Base-by-base conservation (phyloP, 768 basidiomycete species). In the Boletus vinaceobasis region DNA sequence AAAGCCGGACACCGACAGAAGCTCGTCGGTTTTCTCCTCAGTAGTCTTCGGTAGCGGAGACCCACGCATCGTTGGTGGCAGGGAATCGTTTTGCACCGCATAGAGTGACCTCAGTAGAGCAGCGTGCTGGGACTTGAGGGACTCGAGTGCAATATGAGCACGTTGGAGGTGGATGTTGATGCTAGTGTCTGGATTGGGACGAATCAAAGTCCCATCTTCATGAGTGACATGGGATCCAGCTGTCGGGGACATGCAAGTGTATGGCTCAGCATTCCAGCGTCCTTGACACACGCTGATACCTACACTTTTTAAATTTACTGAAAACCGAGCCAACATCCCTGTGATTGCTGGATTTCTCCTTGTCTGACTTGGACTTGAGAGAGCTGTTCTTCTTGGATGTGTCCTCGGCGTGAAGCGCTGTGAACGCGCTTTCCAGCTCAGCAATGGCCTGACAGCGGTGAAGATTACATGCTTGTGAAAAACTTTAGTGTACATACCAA, bases 221-320 rank as follows among this genome's bases (percentile, higher is more conserved):
- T 71, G 62, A 31, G 55, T 40, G 49, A 31, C 21, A 29, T 62
- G 59, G 23, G 53, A 29, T 19, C 58, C 58, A n/a, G 70, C 70
- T 70, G 29, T 23, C 17, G 23, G 48, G 44, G 19, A 43, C 17
- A 32, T 46, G 19, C 14, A 10, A 46, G 19, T 5, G 43, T 48
- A 48, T 39, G 42, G 40, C 32, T 59, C 23, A 59, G 50, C 2
- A 32, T 33, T 40, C 32, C 36, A 21, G 35, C 15, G 15, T 31
- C 9, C 6, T 3, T 17, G 54, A 48, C 43, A 9, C 19, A 56
- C 26, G 32, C 35, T 19, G 36, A 36, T 50, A 66, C 77, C 53
- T 62, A 83, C 85, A 72, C 70, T 79, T 79, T 61, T 85, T 85
- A 68, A 90, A 86, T 51, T 87, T 67, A 37, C 79, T 79, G 62